phyloP scores from a whole-genome alignment of 176 grass and related monocot genomes.

The sorghum (Sorghum bicolor) region Sorghum_bicolor_NCBIv3 NC_012870.2:66353501-66354000 shows the following conservation, averaged over 20 bases:
- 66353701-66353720: slow-evolving; percentile 91
- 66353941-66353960: slow-evolving; percentile 22
- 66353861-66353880: background rate
- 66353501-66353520: background rate
- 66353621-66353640: background rate
- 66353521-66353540: slow-evolving; percentile 12
- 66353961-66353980: slow-evolving; percentile 94
- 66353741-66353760: slow-evolving; percentile 88
- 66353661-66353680: slow-evolving; percentile 87
- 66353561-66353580: background rate
- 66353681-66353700: slow-evolving; percentile 76
- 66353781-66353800: slow-evolving; percentile 48
- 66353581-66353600: background rate
- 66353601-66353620: slow-evolving; percentile 13
- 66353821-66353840: slow-evolving; percentile 1
- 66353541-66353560: background rate
- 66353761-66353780: slow-evolving; percentile 83
- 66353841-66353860: background rate
- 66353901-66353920: background rate
- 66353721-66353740: slow-evolving; percentile 88
- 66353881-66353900: background rate
- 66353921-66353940: slow-evolving; percentile 9
- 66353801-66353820: background rate
- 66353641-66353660: slow-evolving; percentile 49
- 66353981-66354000: slow-evolving; percentile 97